Evolutionary conservation across 768 basidiomycete species (phyloP), one percentile per base, ranked within the genome.

Genomic region (Boletellus sp.): DNA sequence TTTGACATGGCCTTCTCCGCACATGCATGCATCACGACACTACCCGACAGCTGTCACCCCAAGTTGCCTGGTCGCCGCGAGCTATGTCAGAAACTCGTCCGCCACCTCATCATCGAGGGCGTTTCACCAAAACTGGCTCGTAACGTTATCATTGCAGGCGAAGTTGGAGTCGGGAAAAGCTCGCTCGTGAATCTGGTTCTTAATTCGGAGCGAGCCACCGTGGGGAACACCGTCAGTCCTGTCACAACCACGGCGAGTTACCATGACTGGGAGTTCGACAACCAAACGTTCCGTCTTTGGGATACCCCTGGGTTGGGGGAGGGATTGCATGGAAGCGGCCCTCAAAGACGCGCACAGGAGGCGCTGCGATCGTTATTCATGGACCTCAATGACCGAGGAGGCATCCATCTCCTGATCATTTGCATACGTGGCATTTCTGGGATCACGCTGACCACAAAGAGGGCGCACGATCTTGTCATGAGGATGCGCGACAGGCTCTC

Each of bases 1-100:
- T 57, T 62, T 45, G 53, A 52, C n/a, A 76, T 76, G 60, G 3
- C 24, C 10, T 73, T 72, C 23, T 53, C 60, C 6, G 69, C 41
- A 9, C 60, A 61, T 22, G 60, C 59, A 32, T 61, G 59, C 52
- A 26, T 61, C 48, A 61, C 59, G 1, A 61, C 59, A 1, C 28
- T 61, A 20, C 40, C 54, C 2, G 60, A 64, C 23, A 46, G 48
- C 28, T 64, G 60, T 16, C 51, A 63, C 47, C 62, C 62, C 28
- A 54, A 39, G 20, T 10, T 61, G 6, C 35, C 56, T 22, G 59
- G 62, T 1, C 62, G 61, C 36, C 52, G 38, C 15, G 45, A 53
- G 4, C n/a, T 48, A 38, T 59, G 62, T 24, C 60, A 57, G 22
- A 34, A 36, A 28, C 50, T 57, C 39, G 50, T 57, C 35, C 54